Base-by-base conservation (phyloP, 2,329 filamentous ascomycete species). In the Xylaria sp. region DNA sequence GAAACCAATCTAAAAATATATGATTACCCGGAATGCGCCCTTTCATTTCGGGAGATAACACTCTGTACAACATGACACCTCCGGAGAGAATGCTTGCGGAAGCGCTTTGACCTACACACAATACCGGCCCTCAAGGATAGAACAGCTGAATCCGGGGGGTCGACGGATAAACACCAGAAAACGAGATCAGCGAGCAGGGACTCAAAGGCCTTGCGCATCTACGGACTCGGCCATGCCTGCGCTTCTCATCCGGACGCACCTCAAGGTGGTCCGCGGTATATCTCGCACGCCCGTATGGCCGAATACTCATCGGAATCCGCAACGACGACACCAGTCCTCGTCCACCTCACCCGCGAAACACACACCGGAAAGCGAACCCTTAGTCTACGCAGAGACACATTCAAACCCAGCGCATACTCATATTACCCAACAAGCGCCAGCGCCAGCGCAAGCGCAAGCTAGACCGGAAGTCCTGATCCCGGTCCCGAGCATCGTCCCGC, bases 401-500 rank as follows among this genome's bases (percentile, higher is more conserved):
- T 9, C 18, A 33, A 31, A 39, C 41, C 15, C 41, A n/a, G 5
- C 18, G 5, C 41, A 7, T 9, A 12, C 68, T 12, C 41, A 31
- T 3, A 15, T 12, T 7, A 57, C 15, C 39, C 48, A 51, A 4
- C 55, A 49, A 23, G 51, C 7, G 12, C 5, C 41, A 13, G 52
- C 1, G 23, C 41, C 69, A 68, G 49, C 52, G 59, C 31, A 8
- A 68, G 49, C 52, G 59, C 31, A 8, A 5, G 6, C 2, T 10
- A 15, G 76, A 78, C 36, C 57, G 1, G 43, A 36, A 55, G 31
- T 49, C 57, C 78, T 83, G 25, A 82, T 86, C 57, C 83, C 84
- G 2, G 79, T 82, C 4, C 80, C 82, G 7, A 82, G 81, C 71
- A 82, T 81, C 41, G 49, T 72, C 33, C 55, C 71, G 76, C 83